Percentiles rank a stretch among this genome's conserved stretches.
phyloP scores from a whole-genome alignment of 2,329 filamentous ascomycete species.

The Epichloe uncinata region DNA sequence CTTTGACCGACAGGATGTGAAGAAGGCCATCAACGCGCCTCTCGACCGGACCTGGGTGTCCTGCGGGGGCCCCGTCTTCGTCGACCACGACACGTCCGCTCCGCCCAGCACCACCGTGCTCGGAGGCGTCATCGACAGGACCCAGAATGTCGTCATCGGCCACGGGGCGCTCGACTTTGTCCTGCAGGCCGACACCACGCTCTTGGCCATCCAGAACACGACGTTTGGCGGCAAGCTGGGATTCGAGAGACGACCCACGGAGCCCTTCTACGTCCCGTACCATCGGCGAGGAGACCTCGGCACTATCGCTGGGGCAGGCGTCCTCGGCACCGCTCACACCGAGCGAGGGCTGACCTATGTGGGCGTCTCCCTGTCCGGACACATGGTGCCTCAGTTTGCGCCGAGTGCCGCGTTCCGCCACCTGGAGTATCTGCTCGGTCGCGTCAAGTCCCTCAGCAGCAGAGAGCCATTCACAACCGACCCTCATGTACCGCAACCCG shows the following conservation, averaged over 20 bases:
- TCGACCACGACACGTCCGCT: slow-evolving; percentile 15
- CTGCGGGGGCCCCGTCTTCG: slow-evolving; percentile 33
- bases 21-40: slow-evolving; percentile 53
- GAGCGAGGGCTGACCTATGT: slow-evolving; percentile 65
- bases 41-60: slow-evolving; percentile 35
- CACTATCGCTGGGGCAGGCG: slow-evolving; percentile 41
- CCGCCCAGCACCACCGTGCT: slow-evolving; percentile 19
- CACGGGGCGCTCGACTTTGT: slow-evolving; percentile 62
- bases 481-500: background rate
- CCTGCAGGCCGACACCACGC: slow-evolving; percentile 52
- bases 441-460: slow-evolving; percentile 40
- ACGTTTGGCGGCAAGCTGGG: slow-evolving; percentile 60
- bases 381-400: slow-evolving; percentile 55
- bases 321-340: slow-evolving; percentile 55
- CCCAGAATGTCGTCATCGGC: slow-evolving; percentile 57
- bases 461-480: slow-evolving; percentile 3
- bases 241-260: slow-evolving; percentile 45
- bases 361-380: slow-evolving; percentile 47
- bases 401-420: slow-evolving; percentile 56
- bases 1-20: slow-evolving; percentile 57
- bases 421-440: slow-evolving; percentile 59
- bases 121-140: slow-evolving; percentile 57
- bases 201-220: slow-evolving; percentile 67
- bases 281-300: slow-evolving; percentile 5
- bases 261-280: slow-evolving; percentile 53